Evolutionary conservation across 2,329 filamentous ascomycete species (phyloP), one percentile per base, ranked within the genome.

Genomic region (Ilyonectria destructans): DNA sequence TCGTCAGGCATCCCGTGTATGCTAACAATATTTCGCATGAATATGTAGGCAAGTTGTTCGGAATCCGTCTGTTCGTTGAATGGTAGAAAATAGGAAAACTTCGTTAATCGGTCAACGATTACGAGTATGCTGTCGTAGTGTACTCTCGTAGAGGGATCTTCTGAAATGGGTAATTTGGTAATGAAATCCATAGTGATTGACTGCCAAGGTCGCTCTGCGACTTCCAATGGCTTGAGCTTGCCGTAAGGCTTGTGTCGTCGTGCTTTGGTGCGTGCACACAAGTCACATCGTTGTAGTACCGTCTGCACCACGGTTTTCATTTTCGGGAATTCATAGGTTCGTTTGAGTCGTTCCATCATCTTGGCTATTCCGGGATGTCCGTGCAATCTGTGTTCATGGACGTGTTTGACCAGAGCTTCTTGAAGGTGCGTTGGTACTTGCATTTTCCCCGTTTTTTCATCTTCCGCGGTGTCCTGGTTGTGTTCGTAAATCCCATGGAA

Each of bases 61-160:
- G 51, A 52, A 55, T 54, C 45, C 46, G 31, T 58, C 19, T 15
- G 59, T 43, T 67, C 58, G 43, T 57, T 58, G 10, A 58, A 61
- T 4, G 31, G 60, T 33, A 66, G 59, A 60, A 55, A 45, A 48
- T 58, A 66, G 26, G 23, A 15, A 49, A 62, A 63, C 63, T 64
- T 57, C 4, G 40, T 57, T 21, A 65, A 54, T 35, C 17, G 10
- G 26, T 67, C 57, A 35, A 66, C 49, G 10, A 71, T 67, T 21
- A 67, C 46, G 23, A 68, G 43, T 21, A 67, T 70, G 40, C 26
- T 69, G 58, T 69, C 52, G 40, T 65, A 70, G 17, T 57, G 21
- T 55, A 45, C 57, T 37, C 48, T 37, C 31, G 33, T 62, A 52
- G 51, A 51, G 35, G 51, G 58, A 57, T 68, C 37, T 57, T 61